Percentiles rank a stretch among this genome's conserved stretches.
Evolutionary conservation across 148 eudicot species (phyloP).

Genomic region (Cornus florida): DNA sequence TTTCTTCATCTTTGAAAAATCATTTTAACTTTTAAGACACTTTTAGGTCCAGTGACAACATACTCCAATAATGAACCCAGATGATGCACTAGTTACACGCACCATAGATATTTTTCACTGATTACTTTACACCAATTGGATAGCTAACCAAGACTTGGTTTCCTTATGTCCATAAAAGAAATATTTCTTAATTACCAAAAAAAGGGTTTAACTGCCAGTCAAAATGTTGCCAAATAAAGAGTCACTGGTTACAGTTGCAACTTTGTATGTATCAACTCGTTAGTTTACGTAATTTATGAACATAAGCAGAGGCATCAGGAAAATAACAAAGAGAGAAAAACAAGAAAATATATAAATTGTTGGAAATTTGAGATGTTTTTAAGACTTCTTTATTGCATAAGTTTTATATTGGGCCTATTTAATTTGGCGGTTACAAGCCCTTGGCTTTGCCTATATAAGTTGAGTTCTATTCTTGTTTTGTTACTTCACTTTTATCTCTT

Average conservation of each 20-base stretch:
- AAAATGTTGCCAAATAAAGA: background rate
- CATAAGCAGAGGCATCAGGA: background rate
- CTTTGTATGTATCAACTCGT: background rate
- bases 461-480: no score
- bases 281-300: background rate
- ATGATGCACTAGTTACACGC: background rate
- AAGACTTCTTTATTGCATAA: no score
- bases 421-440: no score
- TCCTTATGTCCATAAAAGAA: background rate
- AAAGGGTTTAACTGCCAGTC: background rate
- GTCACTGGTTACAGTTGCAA: background rate
- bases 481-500: background rate
- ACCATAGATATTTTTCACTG: background rate
- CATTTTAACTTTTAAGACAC: background rate
- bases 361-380: no score
- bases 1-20: background rate
- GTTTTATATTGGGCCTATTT: background rate
- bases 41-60: background rate
- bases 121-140: background rate
- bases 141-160: background rate
- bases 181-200: no score
- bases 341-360: no score
- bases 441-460: no score
- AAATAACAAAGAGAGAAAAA: no score
- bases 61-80: background rate